These are phyloP conservation scores for Rossbeevera mucosa DNA, from an alignment of 768 basidiomycete species.

Conservation along the genomic window DNA sequence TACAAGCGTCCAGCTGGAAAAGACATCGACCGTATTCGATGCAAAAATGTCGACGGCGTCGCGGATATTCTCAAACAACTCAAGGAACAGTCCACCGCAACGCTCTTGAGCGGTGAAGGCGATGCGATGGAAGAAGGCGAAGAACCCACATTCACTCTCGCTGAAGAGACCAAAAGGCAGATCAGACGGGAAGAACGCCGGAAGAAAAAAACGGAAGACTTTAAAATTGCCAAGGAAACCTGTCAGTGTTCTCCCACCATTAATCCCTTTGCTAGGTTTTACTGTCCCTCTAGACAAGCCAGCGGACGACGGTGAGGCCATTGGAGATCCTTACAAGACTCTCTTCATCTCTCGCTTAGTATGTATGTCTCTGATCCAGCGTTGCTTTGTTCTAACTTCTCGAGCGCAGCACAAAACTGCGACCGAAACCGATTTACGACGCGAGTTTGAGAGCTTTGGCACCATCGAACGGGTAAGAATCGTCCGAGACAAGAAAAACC, in stretches of 20 bases:
- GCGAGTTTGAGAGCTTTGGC: constrained; percentile 95
- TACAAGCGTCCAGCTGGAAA: constrained; percentile 82
- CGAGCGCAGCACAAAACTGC: constrained; percentile 76
- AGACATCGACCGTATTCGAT: constrained; percentile 69
- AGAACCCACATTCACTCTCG: constrained; percentile 73
- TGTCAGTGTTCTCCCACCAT: constrained; percentile 50
- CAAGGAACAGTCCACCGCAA: constrained; percentile 71
- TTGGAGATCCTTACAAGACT: constrained; percentile 98
- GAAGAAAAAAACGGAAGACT: constrained; percentile 70
- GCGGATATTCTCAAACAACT: constrained; percentile 67
- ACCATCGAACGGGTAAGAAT: constrained; percentile 92
- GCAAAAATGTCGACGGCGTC: constrained; percentile 74
- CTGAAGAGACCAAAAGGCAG: constrained; percentile 78
- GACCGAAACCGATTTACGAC: constrained; percentile 85
- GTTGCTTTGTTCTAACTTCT: constrained; percentile 12
- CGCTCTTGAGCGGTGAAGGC: constrained; percentile 52
- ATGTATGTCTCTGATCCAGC: constrained; percentile 14
- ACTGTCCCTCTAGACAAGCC: constrained; percentile 71
- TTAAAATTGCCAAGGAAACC: constrained; percentile 75
- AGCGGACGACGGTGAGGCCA: constrained; percentile 81
- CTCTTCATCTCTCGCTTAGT: constrained; percentile 94
- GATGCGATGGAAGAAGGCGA: constrained; percentile 83
- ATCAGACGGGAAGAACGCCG: constrained; percentile 74
- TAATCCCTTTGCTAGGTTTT: constrained; percentile 4
- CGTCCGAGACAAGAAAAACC: constrained; percentile 85